These are phyloP conservation scores for Rhodotorula sp. DNA, from an alignment of 1,284 basidiomycete genomes.

Conservation along the genomic window DNA sequence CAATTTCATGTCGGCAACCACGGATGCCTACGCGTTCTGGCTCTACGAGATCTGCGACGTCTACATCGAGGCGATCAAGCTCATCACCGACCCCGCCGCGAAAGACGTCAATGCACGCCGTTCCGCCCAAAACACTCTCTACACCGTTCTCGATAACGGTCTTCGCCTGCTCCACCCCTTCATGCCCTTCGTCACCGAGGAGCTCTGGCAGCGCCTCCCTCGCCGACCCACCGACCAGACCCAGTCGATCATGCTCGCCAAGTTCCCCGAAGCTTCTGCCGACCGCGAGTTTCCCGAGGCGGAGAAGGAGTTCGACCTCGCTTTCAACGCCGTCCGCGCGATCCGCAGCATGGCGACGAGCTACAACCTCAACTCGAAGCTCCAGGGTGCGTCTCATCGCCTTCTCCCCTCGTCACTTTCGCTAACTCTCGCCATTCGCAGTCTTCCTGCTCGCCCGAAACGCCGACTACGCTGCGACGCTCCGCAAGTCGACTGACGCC, in stretches of 20 bases:
- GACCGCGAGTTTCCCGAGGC: conserved; percentile 69
- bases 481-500: conserved; percentile 20
- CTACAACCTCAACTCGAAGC: conserved; percentile 86
- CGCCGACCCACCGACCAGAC: conserved; percentile 75
- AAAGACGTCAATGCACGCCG: conserved; percentile 68
- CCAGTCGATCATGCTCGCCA: conserved; percentile 82
- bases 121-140: conserved; percentile 93
- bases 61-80: conserved; percentile 62
- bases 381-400: conserved; percentile 62
- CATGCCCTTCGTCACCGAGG: conserved; percentile 99
- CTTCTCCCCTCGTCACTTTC: neutral
- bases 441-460: conserved; percentile 66
- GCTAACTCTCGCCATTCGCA: conserved; percentile 46
- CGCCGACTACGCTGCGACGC: conserved; percentile 26
- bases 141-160: conserved; percentile 89
- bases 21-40: conserved; percentile 89
- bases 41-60: conserved; percentile 97
- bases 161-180: conserved; percentile 90
- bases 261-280: conserved; percentile 69
- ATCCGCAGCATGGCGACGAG: conserved; percentile 82
- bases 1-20: conserved; percentile 91
- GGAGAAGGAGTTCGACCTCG: conserved; percentile 79
- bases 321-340: conserved; percentile 74
- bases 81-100: conserved; percentile 52
- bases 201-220: conserved; percentile 95